Conservation (phyloP, 1,284 basidiomycete genomes). For the Athelia sp. region DNA sequence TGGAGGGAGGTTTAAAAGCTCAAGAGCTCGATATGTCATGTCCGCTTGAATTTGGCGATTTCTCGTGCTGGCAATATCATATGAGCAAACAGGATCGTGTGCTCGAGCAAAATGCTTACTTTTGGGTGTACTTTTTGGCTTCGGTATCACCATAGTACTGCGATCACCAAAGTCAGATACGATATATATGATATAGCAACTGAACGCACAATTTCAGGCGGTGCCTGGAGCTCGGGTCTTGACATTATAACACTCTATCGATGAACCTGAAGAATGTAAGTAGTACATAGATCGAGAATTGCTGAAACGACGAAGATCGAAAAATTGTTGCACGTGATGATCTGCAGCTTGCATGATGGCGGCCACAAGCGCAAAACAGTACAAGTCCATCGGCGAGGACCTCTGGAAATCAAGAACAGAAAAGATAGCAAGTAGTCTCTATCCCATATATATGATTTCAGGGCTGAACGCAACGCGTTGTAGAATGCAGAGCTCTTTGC, state of each 20-base stretch:
- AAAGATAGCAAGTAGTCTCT: slow-evolving; percentile 67
- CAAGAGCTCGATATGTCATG: slow-evolving; percentile 96
- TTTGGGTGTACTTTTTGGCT: slow-evolving; percentile 95
- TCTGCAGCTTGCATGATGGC: not conserved
- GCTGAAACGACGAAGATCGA: not conserved
- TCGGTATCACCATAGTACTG: slow-evolving; percentile 97
- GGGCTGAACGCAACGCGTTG: slow-evolving; percentile 15
- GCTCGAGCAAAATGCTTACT: slow-evolving; percentile 40
- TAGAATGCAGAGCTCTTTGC: slow-evolving; percentile 98
- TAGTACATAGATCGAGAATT: too few species aligned
- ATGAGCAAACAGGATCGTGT: slow-evolving; percentile 1
- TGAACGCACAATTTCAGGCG: slow-evolving; percentile 88
- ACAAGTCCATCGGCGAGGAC: slow-evolving; percentile 83
- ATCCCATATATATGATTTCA: not conserved
- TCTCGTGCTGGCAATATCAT: slow-evolving; percentile 60
- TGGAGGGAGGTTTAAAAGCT: slow-evolving; percentile 81
- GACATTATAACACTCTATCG: too few species aligned
- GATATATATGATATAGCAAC: slow-evolving; percentile 9
- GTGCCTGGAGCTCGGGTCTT: slow-evolving; percentile 91
- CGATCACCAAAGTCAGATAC: slow-evolving; percentile 3
- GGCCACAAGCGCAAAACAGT: slow-evolving; percentile 46
- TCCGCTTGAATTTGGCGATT: slow-evolving; percentile 97
- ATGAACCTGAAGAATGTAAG: too few species aligned
- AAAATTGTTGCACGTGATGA: not conserved
- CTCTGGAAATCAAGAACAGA: slow-evolving; percentile 88